These are phyloP conservation scores for Fremontodendron californicum DNA, from an alignment of 345 rosid genomes.

Conservation along the genomic window DNA sequence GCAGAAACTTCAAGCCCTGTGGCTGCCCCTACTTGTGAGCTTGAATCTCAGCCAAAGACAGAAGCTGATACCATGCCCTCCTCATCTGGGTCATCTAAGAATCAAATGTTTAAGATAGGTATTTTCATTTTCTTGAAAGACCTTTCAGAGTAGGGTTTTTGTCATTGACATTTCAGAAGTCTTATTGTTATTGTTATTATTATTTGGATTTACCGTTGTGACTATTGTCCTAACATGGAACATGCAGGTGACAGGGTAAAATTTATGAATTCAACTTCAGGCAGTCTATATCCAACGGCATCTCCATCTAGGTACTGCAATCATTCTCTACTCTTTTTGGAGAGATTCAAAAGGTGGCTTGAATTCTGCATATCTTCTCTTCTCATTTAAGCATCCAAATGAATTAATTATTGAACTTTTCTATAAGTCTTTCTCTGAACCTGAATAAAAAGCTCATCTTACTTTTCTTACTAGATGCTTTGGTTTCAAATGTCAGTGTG, in stretches of 20 bases:
- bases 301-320: slow-evolving; percentile 57
- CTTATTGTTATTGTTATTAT: not conserved
- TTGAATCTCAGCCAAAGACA: slow-evolving; percentile 55
- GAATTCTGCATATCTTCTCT: not conserved
- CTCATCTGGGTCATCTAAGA: slow-evolving; percentile 47
- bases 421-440: not conserved
- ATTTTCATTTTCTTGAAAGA: slow-evolving; percentile 16
- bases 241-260: slow-evolving; percentile 75
- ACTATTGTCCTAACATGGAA: slow-evolving; percentile 21
- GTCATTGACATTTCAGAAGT: not conserved
- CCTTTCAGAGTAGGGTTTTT: not conserved
- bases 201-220: slow-evolving; percentile 14
- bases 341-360: slow-evolving; percentile 1
- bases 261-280: slow-evolving; percentile 41
- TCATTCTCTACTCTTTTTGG: not conserved
- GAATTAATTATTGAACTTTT: not conserved
- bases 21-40: slow-evolving; percentile 42
- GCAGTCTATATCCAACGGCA: slow-evolving; percentile 43
- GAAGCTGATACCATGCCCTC: slow-evolving; percentile 49
- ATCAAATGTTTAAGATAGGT: slow-evolving; percentile 63
- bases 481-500: not conserved
- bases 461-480: not conserved
- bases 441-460: not conserved
- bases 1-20: slow-evolving; percentile 54
- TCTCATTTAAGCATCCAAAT: slow-evolving; percentile 3